Evolutionary conservation across 306 rosid genomes (phyloP), one percentile per base, ranked within the genome.

Genomic region (Abrus pulchellus): DNA sequence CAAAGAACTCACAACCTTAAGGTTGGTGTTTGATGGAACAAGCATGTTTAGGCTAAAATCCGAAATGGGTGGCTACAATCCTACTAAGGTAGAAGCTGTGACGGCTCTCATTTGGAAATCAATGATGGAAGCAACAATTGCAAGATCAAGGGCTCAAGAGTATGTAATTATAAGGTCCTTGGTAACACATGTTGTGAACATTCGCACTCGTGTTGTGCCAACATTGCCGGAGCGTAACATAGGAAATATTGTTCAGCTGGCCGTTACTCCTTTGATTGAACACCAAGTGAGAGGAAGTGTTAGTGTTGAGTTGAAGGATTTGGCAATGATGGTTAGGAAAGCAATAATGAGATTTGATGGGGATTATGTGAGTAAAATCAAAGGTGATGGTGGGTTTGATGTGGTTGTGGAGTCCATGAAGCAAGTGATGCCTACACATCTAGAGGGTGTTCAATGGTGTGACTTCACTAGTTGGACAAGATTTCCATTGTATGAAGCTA

Each of bases 41-140:
- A 40, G 44, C 44, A 2, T 40, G 44, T 40, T 6, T 40, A 40
- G 6, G 44, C 6, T 40, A 40, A 40, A 40, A 40, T 3, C 44
- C 6, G 44, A 40, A 40, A 40, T 40, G 44, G 44, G 6, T 40
- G 44, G 6, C 44, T 40, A 40, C 44, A 40, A 40, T 40, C 44
- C 44, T 6, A 40, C 44, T 2, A 40, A 6, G 44, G 44, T 40
- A 2, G 44, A 40, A 40, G 44, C 44, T 2, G 44, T 48, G 53
- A 48, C 67, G 9, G 34, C 81, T 45, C 59, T 82, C n/a, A 44
- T 75, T 6, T 75, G 85, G 85, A 66, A 30, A 50, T 41, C 63
- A 40, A 40, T 40, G 44, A 45, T 66, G 40, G n/a, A 4, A 4
- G 44, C 3, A 40, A 40, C 5, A 32, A n/a, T 2, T 69, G 30